Evolutionary conservation across 805 yeast genomes (phyloP), one percentile per base, ranked within the genome.

Genomic region (Groenewaldozyma salmanticensis): DNA sequence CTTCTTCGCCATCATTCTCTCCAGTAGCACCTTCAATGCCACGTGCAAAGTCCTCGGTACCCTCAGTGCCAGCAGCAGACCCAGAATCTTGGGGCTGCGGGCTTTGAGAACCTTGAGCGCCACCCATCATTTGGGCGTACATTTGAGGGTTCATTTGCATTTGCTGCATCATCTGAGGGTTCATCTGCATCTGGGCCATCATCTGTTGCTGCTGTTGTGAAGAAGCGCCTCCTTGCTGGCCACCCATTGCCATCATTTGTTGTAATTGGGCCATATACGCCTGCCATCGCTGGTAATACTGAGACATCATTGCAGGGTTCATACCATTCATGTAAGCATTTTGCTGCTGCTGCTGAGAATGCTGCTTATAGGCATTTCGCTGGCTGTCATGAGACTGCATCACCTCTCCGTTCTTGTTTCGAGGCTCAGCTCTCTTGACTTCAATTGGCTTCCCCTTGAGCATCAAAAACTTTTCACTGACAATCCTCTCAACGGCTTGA

Each of bases 401-500:
- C 22, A n/a, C 36, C 40, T 42, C 42, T 4, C 39, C 47, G 13
- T 46, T 54, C 40, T 50, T 52, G 36, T 54, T 57, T 17, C 67
- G 52, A 4, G 71, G 69, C 47, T 65, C 68, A 18, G 72, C 72
- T 4, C 67, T 57, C 55, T 64, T 64, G 36, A 68, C 70, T 46
- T 67, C 72, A 38, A 65, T 64, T 27, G 62, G 58, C 58, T 81
- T 84, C 37, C 95, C 96, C 57, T 86, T 87, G 53, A 90, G 78
- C 43, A 79, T 77, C 49, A 90, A 73, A 57, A 77, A 86, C 61
- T 81, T 82, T 60, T 81, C 81, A 43, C 78, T 81, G 42, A 92
- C 79, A 42, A 85, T 94, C 51, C 78, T 72, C 54, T 88, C 96
- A 35, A 90, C 96, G 13, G 96, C 96, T 35, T 81, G 88, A 18